Percentiles rank a stretch among this genome's conserved stretches.
These are phyloP conservation scores for Saccharomycopsis amapae DNA, from an alignment of 805 yeast species.

Conservation along the genomic window DNA sequence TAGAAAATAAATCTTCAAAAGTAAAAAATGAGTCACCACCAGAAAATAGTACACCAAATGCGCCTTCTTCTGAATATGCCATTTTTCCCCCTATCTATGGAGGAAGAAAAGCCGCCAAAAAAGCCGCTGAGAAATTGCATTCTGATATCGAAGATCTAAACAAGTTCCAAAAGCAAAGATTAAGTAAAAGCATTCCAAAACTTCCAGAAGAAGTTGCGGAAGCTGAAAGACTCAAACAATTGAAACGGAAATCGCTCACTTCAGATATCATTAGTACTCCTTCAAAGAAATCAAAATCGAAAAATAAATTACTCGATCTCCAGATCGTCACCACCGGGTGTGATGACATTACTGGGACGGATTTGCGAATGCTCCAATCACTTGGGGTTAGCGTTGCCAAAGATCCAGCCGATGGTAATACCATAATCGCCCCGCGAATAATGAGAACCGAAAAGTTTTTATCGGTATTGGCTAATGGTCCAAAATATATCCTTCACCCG, in stretches of 20 bases:
- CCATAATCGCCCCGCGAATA: constrained; percentile 72
- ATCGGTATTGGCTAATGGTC: constrained; percentile 52
- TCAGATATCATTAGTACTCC: background rate
- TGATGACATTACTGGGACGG: constrained; percentile 41
- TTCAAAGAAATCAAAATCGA: background rate
- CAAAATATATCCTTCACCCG: constrained; percentile 49
- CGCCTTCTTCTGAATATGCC: background rate
- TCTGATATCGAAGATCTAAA: constrained; percentile 63
- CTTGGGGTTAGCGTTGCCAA: constrained; percentile 49
- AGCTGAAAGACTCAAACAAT: constrained; percentile 17
- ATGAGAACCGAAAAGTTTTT: constrained; percentile 84
- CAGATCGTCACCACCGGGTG: constrained; percentile 61
- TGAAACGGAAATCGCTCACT: background rate
- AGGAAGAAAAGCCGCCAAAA: constrained; percentile 54
- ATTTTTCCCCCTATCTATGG: constrained; percentile 10
- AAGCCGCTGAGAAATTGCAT: constrained; percentile 61
- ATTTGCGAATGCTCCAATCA: constrained; percentile 35
- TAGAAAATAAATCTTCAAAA: constrained; percentile 9
- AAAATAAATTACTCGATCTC: too few relatives aligned
- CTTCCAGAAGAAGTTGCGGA: constrained; percentile 37
- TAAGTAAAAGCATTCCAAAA: constrained; percentile 31
- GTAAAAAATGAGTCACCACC: constrained; percentile 12
- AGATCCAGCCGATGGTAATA: constrained; percentile 39
- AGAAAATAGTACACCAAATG: constrained; percentile 1
- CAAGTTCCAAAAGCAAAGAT: constrained; percentile 49